These are phyloP conservation scores for Xylariaceae sp. DNA, from an alignment of 2,329 filamentous ascomycete species.

Conservation along the genomic window DNA sequence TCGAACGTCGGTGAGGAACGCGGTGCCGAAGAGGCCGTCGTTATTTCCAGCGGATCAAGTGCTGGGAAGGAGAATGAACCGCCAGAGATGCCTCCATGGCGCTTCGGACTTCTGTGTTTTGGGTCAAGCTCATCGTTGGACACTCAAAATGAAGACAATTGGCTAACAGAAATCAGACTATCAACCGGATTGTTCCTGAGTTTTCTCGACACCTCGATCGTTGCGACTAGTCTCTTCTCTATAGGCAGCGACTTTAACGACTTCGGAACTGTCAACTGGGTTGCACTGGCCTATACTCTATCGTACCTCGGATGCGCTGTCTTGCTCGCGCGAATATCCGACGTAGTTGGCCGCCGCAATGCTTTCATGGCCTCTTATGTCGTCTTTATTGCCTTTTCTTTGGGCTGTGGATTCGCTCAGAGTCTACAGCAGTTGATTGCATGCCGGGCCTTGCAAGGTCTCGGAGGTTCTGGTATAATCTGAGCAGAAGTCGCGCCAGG, in stretches of 20 bases:
- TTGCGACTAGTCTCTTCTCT: slow-evolving; percentile 53
- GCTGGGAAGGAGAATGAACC: too few species aligned
- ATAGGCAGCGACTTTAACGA: slow-evolving; percentile 49
- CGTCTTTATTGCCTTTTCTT: slow-evolving; percentile 52
- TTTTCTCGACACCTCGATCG: slow-evolving; percentile 56
- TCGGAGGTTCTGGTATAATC: slow-evolving; percentile 42
- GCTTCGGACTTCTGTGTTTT: slow-evolving; percentile 16
- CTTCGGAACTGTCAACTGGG: slow-evolving; percentile 45
- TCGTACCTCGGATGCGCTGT: slow-evolving; percentile 54
- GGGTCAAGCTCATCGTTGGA: slow-evolving; percentile 11
- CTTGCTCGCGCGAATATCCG: slow-evolving; percentile 49
- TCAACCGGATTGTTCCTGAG: slow-evolving; percentile 52
- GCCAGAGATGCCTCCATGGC: neutral
- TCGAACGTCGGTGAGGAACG: too few species aligned
- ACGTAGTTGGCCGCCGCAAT: slow-evolving; percentile 49
- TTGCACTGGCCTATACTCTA: slow-evolving; percentile 52
- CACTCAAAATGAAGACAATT: neutral
- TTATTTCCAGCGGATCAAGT: too few species aligned
- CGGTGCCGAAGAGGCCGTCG: too few species aligned
- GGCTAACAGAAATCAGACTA: slow-evolving; percentile 33
- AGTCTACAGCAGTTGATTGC: slow-evolving; percentile 43
- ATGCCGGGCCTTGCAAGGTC: slow-evolving; percentile 45
- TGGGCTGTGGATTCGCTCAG: slow-evolving; percentile 47
- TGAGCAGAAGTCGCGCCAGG: slow-evolving; percentile 8
- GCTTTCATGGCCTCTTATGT: slow-evolving; percentile 47